Evolutionary conservation across 2,329 filamentous ascomycete genomes (phyloP).

Genomic region (Monosporascus sp.): DNA sequence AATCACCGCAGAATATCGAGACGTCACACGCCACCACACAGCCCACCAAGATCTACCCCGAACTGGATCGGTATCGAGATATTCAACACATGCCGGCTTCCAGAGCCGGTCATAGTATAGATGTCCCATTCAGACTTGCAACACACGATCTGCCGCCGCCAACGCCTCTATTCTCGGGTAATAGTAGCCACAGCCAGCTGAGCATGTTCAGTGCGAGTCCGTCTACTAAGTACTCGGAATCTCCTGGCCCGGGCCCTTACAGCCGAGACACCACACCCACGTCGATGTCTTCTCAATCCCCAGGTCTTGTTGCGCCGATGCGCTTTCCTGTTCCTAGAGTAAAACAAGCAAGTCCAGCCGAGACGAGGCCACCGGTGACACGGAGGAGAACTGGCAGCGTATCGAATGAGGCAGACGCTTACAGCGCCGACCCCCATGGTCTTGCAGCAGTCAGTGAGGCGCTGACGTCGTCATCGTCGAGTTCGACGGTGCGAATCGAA

Average conservation of each 20-base stretch:
- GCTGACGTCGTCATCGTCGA: constrained; percentile 66
- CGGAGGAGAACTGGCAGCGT: constrained; percentile 52
- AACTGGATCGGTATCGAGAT: constrained; percentile 56
- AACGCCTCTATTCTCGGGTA: constrained; percentile 59
- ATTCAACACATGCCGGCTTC: constrained; percentile 32
- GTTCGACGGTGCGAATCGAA: constrained; percentile 58
- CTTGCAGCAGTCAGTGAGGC: constrained; percentile 65
- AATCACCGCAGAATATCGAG: constrained; percentile 36
- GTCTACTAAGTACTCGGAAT: constrained; percentile 71
- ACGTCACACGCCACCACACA: constrained; percentile 32
- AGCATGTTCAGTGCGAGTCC: constrained; percentile 64
- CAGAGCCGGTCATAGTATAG: constrained; percentile 32
- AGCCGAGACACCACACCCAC: constrained; percentile 75
- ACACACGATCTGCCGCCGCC: constrained; percentile 63
- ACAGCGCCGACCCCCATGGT: constrained; percentile 46
- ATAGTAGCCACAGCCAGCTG: constrained; percentile 44
- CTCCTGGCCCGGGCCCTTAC: constrained; percentile 63
- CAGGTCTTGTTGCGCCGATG: constrained; percentile 49
- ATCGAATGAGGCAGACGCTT: constrained; percentile 43
- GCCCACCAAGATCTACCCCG: constrained; percentile 49
- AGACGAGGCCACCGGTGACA: constrained; percentile 55
- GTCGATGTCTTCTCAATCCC: constrained; percentile 71
- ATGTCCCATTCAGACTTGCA: constrained; percentile 51
- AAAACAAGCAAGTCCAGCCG: constrained; percentile 50
- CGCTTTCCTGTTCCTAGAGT: constrained; percentile 41